Evolutionary conservation across 106 monocot genomes (phyloP), one percentile per base, ranked within the genome.

Genomic region (Acorus calamus): DNA sequence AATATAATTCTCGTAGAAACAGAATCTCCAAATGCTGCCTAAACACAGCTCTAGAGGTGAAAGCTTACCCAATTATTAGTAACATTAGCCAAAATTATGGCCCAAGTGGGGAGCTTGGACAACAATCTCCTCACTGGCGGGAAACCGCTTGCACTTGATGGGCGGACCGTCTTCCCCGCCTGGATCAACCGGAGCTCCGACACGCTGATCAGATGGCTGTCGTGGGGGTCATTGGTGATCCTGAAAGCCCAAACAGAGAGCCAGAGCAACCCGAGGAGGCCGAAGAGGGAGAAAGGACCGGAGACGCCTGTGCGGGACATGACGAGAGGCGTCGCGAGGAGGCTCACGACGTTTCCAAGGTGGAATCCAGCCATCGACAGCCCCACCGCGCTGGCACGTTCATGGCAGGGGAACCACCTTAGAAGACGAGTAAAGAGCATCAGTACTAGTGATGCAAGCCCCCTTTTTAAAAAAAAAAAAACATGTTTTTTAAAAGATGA

Each of bases 351-450:
- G 47, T 94, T 94, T 3, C 94, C 94, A 0, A 94, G 74, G 73
- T 94, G 94, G 64, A 94, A 94, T n/a, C 89, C 94, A 0, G 86
- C 94, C 94, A 94, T 89, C 10, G 89, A 84, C 10, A 94, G 59
- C 59, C 89, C 89, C 50, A 94, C 89, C 0, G 94, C 94, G n/a
- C 77, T 89, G 3, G 94, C 89, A 42, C 94, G 69, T 60, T 94
- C 94, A 13, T 80, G 54, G 7, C 7, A 41, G 4, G 94, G 89
- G 76, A 89, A 94, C 94, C 89, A 94, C 68, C 86, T 81, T 53
- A 6, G 53, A 28, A 28, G 28, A 28, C 28, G 28, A 28, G 28
- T 28, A 28, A 28, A 28, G 28, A 28, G 28, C 28, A 28, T 28
- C 28, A 28, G 28, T 0, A 28, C 28, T 28, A 28, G 28, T 28